These are phyloP conservation scores for Alternaria dauci DNA, from an alignment of 2,329 filamentous ascomycete genomes.

Conservation along the genomic window DNA sequence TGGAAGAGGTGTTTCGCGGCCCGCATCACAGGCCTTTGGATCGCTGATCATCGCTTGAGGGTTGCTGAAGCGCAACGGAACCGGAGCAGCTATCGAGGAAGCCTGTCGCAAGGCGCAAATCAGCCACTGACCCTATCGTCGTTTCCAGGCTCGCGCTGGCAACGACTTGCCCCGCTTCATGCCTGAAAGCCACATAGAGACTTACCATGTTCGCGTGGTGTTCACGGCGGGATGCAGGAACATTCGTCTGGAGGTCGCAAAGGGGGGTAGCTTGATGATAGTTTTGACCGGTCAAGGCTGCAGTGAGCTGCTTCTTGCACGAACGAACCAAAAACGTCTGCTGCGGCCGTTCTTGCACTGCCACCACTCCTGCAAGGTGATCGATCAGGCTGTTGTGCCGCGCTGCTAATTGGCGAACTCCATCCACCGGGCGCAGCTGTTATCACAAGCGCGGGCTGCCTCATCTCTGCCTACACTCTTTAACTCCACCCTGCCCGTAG, in stretches of 20 bases:
- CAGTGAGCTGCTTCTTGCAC: slow-evolving; percentile 18
- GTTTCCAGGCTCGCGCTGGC: slow-evolving; percentile 16
- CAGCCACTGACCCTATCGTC: slow-evolving; percentile 11
- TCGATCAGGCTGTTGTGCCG: slow-evolving; percentile 15
- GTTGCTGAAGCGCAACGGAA: slow-evolving; percentile 22
- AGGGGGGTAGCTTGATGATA: slow-evolving; percentile 16
- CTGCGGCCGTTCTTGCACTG: slow-evolving; percentile 23
- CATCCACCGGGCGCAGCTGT: slow-evolving; percentile 4
- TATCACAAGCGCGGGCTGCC: slow-evolving; percentile 6
- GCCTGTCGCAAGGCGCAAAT: slow-evolving; percentile 21
- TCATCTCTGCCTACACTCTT: not conserved
- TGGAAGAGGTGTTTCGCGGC: slow-evolving; percentile 38
- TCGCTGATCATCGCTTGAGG: slow-evolving; percentile 20
- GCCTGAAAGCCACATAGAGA: not conserved
- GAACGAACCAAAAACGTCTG: slow-evolving; percentile 3
- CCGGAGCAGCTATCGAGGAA: slow-evolving; percentile 34
- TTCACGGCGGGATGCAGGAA: slow-evolving; percentile 16
- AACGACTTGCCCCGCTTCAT: not conserved
- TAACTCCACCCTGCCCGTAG: not conserved
- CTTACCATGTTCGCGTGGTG: slow-evolving; percentile 32
- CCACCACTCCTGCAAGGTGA: slow-evolving; percentile 19
- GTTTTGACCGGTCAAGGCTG: slow-evolving; percentile 33
- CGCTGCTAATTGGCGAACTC: slow-evolving; percentile 12
- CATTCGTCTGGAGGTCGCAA: slow-evolving; percentile 24
- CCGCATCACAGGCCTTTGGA: slow-evolving; percentile 24